A percentile compares a stretch with the other conserved stretches of the same genome.
Conservation (phyloP, 2,329 filamentous ascomycete species). For the Septoria petroselini region DNA sequence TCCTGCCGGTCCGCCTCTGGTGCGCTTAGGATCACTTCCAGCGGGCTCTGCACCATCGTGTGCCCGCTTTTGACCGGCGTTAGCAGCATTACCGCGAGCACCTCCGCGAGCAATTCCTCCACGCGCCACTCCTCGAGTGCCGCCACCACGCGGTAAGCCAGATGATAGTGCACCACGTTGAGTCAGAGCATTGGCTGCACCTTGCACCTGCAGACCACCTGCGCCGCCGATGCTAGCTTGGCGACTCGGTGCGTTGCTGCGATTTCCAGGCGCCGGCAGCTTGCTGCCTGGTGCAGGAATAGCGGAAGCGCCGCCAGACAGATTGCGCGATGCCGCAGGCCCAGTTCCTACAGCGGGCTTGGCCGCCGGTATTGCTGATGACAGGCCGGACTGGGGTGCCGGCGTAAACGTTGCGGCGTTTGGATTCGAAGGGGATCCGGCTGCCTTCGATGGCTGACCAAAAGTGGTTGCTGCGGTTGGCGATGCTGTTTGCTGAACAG, state of each 20-base stretch:
- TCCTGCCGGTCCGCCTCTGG: slow-evolving; percentile 27
- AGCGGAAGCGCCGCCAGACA: slow-evolving; percentile 14
- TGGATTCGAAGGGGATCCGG: slow-evolving; percentile 19
- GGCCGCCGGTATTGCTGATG: slow-evolving; percentile 12
- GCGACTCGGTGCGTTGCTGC: slow-evolving; percentile 22
- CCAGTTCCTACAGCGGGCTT: slow-evolving; percentile 13
- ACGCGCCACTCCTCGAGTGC: slow-evolving; percentile 2
- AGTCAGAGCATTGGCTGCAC: slow-evolving; percentile 12
- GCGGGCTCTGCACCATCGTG: slow-evolving; percentile 33
- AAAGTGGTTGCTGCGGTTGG: slow-evolving; percentile 18
- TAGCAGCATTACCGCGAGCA: slow-evolving; percentile 29
- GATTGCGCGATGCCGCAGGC: slow-evolving; percentile 13
- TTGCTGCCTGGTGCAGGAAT: slow-evolving; percentile 25
- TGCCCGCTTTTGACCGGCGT: slow-evolving; percentile 36
- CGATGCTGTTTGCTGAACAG: slow-evolving; percentile 12
- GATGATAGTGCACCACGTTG: slow-evolving; percentile 20
- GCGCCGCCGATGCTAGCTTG: slow-evolving; percentile 15
- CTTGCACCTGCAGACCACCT: slow-evolving; percentile 15
- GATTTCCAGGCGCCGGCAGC: slow-evolving; percentile 13
- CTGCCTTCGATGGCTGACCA: slow-evolving; percentile 26
- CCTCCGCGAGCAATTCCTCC: slow-evolving; percentile 29
- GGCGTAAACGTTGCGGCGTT: slow-evolving; percentile 23
- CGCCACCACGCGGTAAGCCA: slow-evolving; percentile 26
- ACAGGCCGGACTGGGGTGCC: slow-evolving; percentile 3
- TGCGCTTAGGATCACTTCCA: slow-evolving; percentile 34